Percentiles rank a stretch among this genome's conserved stretches.
These are phyloP conservation scores for Aspergillus sojae DNA, from an alignment of 2,329 filamentous ascomycete genomes.

Conservation along the genomic window DNA sequence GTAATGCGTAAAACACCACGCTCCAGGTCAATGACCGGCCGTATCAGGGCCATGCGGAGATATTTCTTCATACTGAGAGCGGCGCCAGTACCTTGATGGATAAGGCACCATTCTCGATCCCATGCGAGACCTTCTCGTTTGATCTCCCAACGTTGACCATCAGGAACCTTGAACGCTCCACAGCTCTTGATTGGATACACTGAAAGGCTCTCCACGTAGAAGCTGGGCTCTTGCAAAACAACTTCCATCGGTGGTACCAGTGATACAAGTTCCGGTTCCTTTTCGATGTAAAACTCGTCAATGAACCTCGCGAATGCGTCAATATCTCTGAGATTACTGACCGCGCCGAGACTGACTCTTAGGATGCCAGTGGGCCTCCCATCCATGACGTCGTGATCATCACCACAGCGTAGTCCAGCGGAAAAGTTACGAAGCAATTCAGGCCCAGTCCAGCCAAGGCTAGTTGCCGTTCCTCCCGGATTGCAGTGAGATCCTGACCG, in stretches of 20 bases:
- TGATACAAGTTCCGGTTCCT: constrained; percentile 21
- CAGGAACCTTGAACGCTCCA: constrained; percentile 72
- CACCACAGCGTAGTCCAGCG: constrained; percentile 80
- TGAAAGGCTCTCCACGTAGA: constrained; percentile 65
- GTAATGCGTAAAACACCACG: constrained; percentile 65
- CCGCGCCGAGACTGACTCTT: constrained; percentile 82
- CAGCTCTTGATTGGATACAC: constrained; percentile 97
- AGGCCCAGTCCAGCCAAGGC: constrained; percentile 73
- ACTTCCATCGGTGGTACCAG: constrained; percentile 19
- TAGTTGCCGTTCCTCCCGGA: constrained; percentile 78
- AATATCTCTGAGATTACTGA: constrained; percentile 80
- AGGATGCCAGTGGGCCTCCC: constrained; percentile 89
- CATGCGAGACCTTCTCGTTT: constrained; percentile 81
- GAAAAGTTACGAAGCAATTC: constrained; percentile 86
- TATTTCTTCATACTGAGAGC: constrained; percentile 88
- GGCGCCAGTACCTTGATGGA: constrained; percentile 82
- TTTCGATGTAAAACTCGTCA: constrained; percentile 65
- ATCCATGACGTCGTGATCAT: constrained; percentile 76
- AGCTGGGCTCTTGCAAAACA: constrained; percentile 24
- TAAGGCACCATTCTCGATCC: constrained; percentile 95
- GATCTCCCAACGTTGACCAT: constrained; percentile 70
- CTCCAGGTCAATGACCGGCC: constrained; percentile 72
- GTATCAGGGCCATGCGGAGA: constrained; percentile 82
- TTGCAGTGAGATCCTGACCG: constrained; percentile 91
- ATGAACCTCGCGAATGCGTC: constrained; percentile 72